Base-by-base conservation (phyloP, 345 rosid genomes). In the Balakata baccata region DNA sequence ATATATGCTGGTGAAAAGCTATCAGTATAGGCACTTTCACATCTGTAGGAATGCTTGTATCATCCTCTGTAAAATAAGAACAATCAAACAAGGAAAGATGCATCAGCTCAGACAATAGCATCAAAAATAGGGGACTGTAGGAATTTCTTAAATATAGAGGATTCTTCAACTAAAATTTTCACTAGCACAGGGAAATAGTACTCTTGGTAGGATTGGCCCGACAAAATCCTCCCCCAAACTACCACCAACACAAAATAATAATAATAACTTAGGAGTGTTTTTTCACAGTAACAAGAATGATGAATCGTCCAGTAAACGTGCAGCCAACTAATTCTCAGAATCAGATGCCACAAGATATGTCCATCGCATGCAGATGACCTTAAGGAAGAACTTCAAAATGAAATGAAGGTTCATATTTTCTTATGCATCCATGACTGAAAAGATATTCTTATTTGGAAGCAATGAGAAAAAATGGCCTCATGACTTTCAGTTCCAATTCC, bases 21-120 rank as follows among this genome's bases (percentile, higher is more conserved):
- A 70, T 78, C 74, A 96, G 84, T 69, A 93, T 96, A 45, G 99
- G 98, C 67, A 96, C 89, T 81, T 96, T 96, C 79, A 90, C 86
- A 73, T 91, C 97, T 49, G 86, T 83, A 50, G 90, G 83, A 72
- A 93, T 84, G 90, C 96, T 90, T 72, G 97, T 96, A 72, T 96
- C 99, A 84, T 96, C 99, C 98, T 96, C 99, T 93, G 91, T 75
- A 74, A 64, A 47, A 70, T 62, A 18, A 72, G 53, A 65, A 66
- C 5, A 52, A n/a, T 53, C 56, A 68, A 71, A 63, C 18, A 29
- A 43, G 68, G 38, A 54, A 51, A 39, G 61, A 68, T 11, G 51
- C 20, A 54, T 53, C 14, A 22, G 39, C 23, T 51, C 46, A 60
- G 7, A 60, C 0, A n/a, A 64, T 7, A n/a, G 50, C 50, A 64